phyloP scores from a whole-genome alignment of 495 filamentous ascomycete species.

The Massariosphaeria phaeospora region DNA sequence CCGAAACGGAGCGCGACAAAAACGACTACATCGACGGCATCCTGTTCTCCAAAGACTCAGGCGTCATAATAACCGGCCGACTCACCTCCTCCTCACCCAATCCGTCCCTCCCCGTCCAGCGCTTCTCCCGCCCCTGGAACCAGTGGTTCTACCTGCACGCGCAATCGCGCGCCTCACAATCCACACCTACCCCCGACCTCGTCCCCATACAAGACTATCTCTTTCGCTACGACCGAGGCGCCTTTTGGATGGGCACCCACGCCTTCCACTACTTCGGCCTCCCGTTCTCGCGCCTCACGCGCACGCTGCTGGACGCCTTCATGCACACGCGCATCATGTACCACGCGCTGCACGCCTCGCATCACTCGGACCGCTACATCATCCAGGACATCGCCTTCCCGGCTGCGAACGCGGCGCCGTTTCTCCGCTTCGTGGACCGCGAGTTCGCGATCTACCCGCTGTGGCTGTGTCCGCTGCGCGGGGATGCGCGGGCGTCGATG shows the following conservation, averaged over 20 bases:
- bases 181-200: constrained; percentile 38
- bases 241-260: constrained; percentile 54
- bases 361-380: constrained; percentile 47
- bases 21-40: constrained; percentile 42
- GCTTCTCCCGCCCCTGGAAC: constrained; percentile 48
- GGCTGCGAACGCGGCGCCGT: constrained; percentile 41
- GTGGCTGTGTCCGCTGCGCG: constrained; percentile 55
- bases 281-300: constrained; percentile 52
- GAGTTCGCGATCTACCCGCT: constrained; percentile 51
- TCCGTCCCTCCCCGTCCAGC: not conserved
- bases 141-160: constrained; percentile 58
- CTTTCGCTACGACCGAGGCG: constrained; percentile 60
- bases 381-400: constrained; percentile 58
- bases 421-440: constrained; percentile 45
- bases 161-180: constrained; percentile 13
- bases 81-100: constrained; percentile 40
- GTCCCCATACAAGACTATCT: constrained; percentile 56
- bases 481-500: constrained; percentile 10
- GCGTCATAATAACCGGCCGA: constrained; percentile 50
- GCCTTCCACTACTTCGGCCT: constrained; percentile 51
- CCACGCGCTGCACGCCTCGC: constrained; percentile 51
- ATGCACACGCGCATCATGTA: constrained; percentile 62
- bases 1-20: constrained; percentile 33
- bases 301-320: constrained; percentile 56
- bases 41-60: constrained; percentile 47